Evolutionary conservation across 1,284 basidiomycete species (phyloP), one percentile per base, ranked within the genome.

Genomic region (Takashimella tepidaria): DNA sequence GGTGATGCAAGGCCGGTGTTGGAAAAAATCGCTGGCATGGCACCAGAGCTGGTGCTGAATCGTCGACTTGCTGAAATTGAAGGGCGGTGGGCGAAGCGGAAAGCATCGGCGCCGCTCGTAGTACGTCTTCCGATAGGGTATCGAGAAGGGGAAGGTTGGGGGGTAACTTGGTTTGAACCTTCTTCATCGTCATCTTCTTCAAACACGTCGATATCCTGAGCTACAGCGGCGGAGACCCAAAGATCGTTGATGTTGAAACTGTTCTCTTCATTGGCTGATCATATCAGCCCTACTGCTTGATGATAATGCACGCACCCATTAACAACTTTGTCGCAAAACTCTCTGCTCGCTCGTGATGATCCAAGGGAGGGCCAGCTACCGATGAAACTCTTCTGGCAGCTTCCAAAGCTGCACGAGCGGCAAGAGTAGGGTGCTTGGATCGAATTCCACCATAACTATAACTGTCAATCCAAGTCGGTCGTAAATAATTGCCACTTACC

Each of bases 321-420:
- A 95, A 77, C n/a, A 95, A 73, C 58, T 89, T 82, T 69, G 97
- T 90, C 0, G 93, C 88, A 63, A 98, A 90, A 68, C 68, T 47
- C 20, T 67, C 62, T 5, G 58, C 63, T 5, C 57, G 62, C 1
- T 67, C 67, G 6, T 56, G 60, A 0, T 57, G 63, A 1, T 58
- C 56, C 27, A 59, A 57, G 21, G 55, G 54, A 24, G 59, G 45
- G 12, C 55, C 59, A n/a, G 68, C 58, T 1, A 60, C 69, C 11
- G 62, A 58, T 2, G 73, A 74, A 3, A 61, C 67, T 3, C 72
- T 55, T 45, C 74, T 59, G n/a, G 73, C 73, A 24, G 72, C 71
- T 50, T 72, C 70, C n/a, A 74, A 49, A 10, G 70, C 68, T 21
- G 71, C 70, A 23, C 71, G 58, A 10, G 73, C 74, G 8, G 73